A percentile compares a stretch with the other conserved stretches of the same genome.
Conservation (phyloP, 164 flowering plant genomes). For the Liquidambar formosana region DNA sequence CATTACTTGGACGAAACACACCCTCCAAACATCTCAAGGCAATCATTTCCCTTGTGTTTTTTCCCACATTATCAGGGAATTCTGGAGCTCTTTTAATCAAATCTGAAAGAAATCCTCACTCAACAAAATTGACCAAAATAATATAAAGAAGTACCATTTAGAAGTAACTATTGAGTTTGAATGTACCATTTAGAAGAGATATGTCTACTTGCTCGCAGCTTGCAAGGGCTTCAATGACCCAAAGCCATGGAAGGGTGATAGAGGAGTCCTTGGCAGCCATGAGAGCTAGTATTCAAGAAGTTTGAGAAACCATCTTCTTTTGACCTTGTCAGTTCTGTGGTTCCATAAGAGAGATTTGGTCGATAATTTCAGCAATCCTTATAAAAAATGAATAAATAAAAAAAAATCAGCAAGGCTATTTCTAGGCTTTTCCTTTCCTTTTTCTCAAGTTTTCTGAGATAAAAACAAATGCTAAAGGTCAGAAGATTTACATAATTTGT, state of each 20-base stretch:
- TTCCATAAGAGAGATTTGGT: too few relatives aligned
- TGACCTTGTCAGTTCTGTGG: background rate
- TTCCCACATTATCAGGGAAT: slow-evolving; percentile 25
- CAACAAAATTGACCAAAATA: background rate
- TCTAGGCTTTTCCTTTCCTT: too few relatives aligned
- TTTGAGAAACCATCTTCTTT: background rate
- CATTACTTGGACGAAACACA: slow-evolving; percentile 16
- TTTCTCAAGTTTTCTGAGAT: too few relatives aligned
- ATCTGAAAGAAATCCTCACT: slow-evolving; percentile 31
- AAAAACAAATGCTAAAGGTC: too few relatives aligned
- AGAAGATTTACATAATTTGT: too few relatives aligned
- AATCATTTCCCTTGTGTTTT: slow-evolving; percentile 44
- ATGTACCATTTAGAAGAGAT: slow-evolving; percentile 42
- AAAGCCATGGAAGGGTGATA: slow-evolving; percentile 45
- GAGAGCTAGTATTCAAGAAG: background rate
- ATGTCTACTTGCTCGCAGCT: slow-evolving; percentile 28
- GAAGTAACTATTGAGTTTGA: background rate
- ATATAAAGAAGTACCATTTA: background rate
- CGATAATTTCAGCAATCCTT: too few relatives aligned
- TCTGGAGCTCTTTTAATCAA: slow-evolving; percentile 37
- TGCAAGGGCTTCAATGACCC: slow-evolving; percentile 56
- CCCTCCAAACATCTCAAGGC: slow-evolving; percentile 58
- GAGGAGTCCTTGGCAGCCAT: slow-evolving; percentile 18
- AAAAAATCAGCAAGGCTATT: too few relatives aligned
- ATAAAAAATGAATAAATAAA: too few relatives aligned